A percentile compares a stretch with the other conserved stretches of the same genome.
These are phyloP conservation scores for Phaeomoniella chlamydospora DNA, from an alignment of 2,329 filamentous ascomycete genomes.

Conservation along the genomic window DNA sequence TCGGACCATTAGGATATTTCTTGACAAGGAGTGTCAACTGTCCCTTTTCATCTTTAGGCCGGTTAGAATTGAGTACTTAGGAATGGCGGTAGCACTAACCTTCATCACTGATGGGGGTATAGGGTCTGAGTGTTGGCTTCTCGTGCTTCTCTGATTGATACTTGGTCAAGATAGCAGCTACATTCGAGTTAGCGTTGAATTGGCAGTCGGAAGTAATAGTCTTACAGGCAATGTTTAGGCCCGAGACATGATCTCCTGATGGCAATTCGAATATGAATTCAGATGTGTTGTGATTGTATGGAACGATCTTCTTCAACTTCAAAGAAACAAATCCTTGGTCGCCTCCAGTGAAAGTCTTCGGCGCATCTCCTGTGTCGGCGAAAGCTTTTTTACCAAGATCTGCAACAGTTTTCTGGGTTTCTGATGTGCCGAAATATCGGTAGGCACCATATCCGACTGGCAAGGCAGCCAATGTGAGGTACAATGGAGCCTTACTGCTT, in stretches of 20 bases:
- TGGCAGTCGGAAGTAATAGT: slow-evolving; percentile 3
- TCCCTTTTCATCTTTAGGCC: slow-evolving; percentile 46
- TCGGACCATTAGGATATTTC: slow-evolving; percentile 76
- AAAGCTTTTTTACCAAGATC: slow-evolving; percentile 2
- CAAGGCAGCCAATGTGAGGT: not conserved
- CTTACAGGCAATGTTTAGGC: slow-evolving; percentile 61
- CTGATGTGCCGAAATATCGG: not conserved
- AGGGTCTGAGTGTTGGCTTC: slow-evolving; percentile 81
- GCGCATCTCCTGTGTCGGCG: slow-evolving; percentile 15
- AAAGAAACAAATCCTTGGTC: slow-evolving; percentile 82
- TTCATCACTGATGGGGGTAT: slow-evolving; percentile 84
- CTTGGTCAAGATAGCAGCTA: slow-evolving; percentile 72
- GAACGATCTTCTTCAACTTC: slow-evolving; percentile 62
- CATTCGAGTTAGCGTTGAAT: slow-evolving; percentile 3
- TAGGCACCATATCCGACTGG: slow-evolving; percentile 1
- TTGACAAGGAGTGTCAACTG: slow-evolving; percentile 85
- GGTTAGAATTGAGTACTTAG: slow-evolving; percentile 1
- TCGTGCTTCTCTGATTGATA: slow-evolving; percentile 70
- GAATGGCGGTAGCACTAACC: slow-evolving; percentile 22
- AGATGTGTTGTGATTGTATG: slow-evolving; percentile 91
- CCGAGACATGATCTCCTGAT: slow-evolving; percentile 70
- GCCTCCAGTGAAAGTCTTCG: slow-evolving; percentile 58
- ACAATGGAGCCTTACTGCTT: not conserved
- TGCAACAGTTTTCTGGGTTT: too few relatives aligned
- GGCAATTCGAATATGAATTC: slow-evolving; percentile 76